Evolutionary conservation across 1,284 basidiomycete species (phyloP), one percentile per base, ranked within the genome.

Genomic region (Tremellales sp.): DNA sequence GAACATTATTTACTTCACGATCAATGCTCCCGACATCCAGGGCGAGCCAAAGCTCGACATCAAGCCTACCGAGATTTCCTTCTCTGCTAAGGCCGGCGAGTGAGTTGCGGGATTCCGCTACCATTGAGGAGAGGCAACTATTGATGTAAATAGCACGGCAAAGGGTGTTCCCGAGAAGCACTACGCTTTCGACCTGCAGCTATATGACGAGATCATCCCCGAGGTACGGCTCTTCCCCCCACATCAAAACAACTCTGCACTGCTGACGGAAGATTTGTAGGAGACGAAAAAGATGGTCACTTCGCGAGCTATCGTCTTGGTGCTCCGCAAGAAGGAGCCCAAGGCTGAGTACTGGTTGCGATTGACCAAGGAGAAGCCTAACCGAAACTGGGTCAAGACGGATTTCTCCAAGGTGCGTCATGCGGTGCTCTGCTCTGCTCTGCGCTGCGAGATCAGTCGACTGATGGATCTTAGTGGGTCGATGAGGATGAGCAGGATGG

Each of bases 401-500:
- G 89, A 94, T 75, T 94, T 92, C 71, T 78, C 79, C 65, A 92
- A 87, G 73, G 75, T 75, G 42, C n/a, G 69, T 53, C 29, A n/a
- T 25, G 12, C 39, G 29, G 22, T 19, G 23, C n/a, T 43, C 4
- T 35, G 26, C 8, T 15, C 25, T 25, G 26, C 23, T 21, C 37
- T 47, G 36, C 21, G 10, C 19, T 42, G 22, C 27, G 24, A 41
- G 25, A 39, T 15, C 19, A 15, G 44, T 17, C 23, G 24, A 33
- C 42, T 25, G 43, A 40, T n/a, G n/a, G n/a, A n/a, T n/a, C n/a
- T 37, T 41, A 57, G 76, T 96, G 90, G 90, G 86, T 87, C 45
- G 91, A 94, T 68, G 91, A 96, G 77, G 91, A 96, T 67, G 91
- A 96, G 73, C 91, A 96, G 76, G 86, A 89, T 27, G 85, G 78